Conservation (phyloP, 805 yeast genomes). For the Candida nonsorbophila region DNA sequence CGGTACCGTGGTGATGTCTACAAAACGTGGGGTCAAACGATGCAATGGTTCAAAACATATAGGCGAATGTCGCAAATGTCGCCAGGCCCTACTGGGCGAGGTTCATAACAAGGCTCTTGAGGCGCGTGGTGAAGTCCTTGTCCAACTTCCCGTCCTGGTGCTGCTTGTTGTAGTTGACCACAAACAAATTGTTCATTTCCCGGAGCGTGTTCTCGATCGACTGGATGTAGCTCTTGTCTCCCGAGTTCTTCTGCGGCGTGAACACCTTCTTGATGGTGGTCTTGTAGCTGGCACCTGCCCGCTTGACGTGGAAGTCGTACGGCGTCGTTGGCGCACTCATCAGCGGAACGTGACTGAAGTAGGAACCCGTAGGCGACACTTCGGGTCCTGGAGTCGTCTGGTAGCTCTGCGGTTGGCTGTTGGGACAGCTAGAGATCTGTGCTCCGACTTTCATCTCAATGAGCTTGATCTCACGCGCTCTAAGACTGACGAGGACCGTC, state of each 20-base stretch:
- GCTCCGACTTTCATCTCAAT: conserved; percentile 34
- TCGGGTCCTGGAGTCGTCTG: neutral
- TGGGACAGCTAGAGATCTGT: conserved; percentile 1
- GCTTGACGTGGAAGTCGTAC: too few species aligned
- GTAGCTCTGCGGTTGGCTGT: neutral
- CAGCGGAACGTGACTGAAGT: neutral
- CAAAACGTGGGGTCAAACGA: too few species aligned
- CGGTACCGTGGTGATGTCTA: too few species aligned
- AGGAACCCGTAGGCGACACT: neutral
- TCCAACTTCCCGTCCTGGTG: conserved; percentile 3
- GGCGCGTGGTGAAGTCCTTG: conserved; percentile 1
- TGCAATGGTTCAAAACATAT: too few species aligned
- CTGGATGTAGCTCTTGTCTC: conserved; percentile 22
- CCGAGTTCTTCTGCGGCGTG: conserved; percentile 27
- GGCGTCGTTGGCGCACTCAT: too few species aligned
- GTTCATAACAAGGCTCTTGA: too few species aligned
- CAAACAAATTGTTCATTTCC: conserved; percentile 6
- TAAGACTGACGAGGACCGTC: conserved; percentile 37
- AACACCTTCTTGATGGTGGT: conserved; percentile 32
- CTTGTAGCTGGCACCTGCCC: too few species aligned
- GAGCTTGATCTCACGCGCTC: conserved; percentile 41
- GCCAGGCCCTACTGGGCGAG: too few species aligned
- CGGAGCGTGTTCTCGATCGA: conserved; percentile 11
- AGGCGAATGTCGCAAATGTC: too few species aligned
- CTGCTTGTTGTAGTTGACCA: conserved; percentile 1